Conservation (phyloP, 225 moss, liverwort and hornwort species). For the Sphagnum contortum region DNA sequence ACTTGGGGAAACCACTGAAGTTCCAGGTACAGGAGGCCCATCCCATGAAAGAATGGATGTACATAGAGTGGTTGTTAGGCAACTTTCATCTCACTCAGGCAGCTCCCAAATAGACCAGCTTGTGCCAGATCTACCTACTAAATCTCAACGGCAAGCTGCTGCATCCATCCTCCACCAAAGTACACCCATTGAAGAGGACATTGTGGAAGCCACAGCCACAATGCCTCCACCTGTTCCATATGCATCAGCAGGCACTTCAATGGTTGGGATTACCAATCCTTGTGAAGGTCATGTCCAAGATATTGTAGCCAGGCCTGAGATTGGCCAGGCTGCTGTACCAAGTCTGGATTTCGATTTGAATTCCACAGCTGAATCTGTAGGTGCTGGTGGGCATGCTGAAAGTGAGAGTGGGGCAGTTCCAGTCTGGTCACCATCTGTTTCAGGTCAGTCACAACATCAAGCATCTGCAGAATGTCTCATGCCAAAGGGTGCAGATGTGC, state of each 20-base stretch:
- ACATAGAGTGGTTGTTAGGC: slow-evolving; percentile 37
- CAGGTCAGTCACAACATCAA: slow-evolving; percentile 37
- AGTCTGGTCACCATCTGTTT: slow-evolving; percentile 62
- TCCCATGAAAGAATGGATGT: slow-evolving; percentile 39
- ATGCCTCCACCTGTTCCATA: slow-evolving; percentile 7
- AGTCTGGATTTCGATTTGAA: slow-evolving; percentile 74
- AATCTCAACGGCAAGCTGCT: slow-evolving; percentile 41
- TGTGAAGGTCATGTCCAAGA: slow-evolving; percentile 13
- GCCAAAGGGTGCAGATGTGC: slow-evolving; percentile 67
- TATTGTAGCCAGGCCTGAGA: slow-evolving; percentile 19
- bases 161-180: slow-evolving; percentile 31
- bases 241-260: neutral
- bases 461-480: slow-evolving; percentile 35
- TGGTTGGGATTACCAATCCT: slow-evolving; percentile 5
- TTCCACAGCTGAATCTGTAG: slow-evolving; percentile 89
- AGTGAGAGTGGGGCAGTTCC: slow-evolving; percentile 68
- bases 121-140: slow-evolving; percentile 47
- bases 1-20: slow-evolving; percentile 40
- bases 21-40: slow-evolving; percentile 16
- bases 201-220: slow-evolving; percentile 24
- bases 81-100: slow-evolving; percentile 20
- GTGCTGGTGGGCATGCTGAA: slow-evolving; percentile 35
- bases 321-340: slow-evolving; percentile 40
- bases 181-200: slow-evolving; percentile 15
- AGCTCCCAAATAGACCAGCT: slow-evolving; percentile 44